These are phyloP conservation scores for Clavariopsis aquatica DNA, from an alignment of 495 filamentous ascomycete species.

Conservation along the genomic window DNA sequence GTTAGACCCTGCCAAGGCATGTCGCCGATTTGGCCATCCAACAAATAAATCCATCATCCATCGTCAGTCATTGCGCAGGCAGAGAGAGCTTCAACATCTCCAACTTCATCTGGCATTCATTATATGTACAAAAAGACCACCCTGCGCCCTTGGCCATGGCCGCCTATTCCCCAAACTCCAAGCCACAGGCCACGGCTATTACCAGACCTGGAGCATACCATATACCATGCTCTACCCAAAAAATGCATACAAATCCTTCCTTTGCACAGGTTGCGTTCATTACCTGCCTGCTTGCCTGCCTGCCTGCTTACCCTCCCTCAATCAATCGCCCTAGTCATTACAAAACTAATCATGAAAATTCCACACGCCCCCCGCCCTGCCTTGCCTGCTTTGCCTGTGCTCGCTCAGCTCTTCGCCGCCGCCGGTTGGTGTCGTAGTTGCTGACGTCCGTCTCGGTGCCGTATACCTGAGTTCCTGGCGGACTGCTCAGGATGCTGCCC, in stretches of 20 bases:
- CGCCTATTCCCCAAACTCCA: no score
- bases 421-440: conserved; percentile 45
- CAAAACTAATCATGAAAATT: conserved; percentile 39
- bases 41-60: no score
- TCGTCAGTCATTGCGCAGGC: no score
- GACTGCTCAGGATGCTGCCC: conserved; percentile 33
- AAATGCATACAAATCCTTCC: neutral
- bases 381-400: conserved; percentile 39
- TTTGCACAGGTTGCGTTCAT: no score
- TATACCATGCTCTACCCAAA: neutral
- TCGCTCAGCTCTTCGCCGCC: conserved; percentile 46
- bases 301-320: no score
- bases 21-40: no score
- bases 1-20: no score
- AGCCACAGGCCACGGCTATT: neutral
- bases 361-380: conserved; percentile 39
- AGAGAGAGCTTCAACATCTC: no score
- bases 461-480: conserved; percentile 34
- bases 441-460: conserved; percentile 47
- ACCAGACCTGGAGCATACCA: neutral
- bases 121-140: no score
- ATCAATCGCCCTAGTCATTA: conserved; percentile 1
- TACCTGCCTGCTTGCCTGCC: no score
- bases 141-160: no score
- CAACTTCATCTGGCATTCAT: no score